Evolutionary conservation across 2,329 filamentous ascomycete species (phyloP).

Genomic region (Colletotrichum acutatum): DNA sequence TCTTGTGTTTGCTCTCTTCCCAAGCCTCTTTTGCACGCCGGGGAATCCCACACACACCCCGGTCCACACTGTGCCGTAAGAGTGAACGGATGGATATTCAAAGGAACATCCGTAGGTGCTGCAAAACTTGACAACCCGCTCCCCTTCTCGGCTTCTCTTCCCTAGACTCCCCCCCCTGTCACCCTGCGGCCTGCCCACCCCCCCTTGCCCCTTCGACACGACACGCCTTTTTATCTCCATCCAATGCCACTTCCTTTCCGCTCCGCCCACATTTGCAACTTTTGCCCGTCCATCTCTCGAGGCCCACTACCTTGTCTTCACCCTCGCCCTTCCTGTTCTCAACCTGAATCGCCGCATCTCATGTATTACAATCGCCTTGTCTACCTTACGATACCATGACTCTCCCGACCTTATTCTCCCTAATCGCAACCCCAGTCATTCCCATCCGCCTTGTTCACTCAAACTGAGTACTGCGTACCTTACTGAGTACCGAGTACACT

Average conservation of each 20-base stretch:
- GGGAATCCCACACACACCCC: not conserved
- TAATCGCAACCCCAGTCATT: not conserved
- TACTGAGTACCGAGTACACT: not conserved
- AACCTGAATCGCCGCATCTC: constrained; percentile 7
- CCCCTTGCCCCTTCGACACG: constrained; percentile 11
- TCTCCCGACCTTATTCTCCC: not conserved
- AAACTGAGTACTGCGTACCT: not conserved
- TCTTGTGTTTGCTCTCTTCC: not conserved
- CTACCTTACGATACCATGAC: not conserved
- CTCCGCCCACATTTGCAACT: constrained; percentile 4
- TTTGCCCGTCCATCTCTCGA: not conserved
- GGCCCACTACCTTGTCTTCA: not conserved
- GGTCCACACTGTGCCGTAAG: not conserved
- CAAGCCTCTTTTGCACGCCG: not conserved
- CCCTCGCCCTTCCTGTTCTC: not conserved
- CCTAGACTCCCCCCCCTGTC: not conserved
- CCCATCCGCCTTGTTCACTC: not conserved
- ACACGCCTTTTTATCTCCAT: constrained; percentile 15
- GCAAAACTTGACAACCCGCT: constrained; percentile 19
- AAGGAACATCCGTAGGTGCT: not conserved
- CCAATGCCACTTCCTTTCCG: constrained; percentile 12
- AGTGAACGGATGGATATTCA: not conserved
- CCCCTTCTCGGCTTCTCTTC: not conserved
- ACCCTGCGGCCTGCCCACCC: not conserved
- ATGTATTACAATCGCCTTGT: constrained; percentile 8